These are phyloP conservation scores for Calamus simplicifolius DNA, from an alignment of 176 grass and related monocot genomes.

Conservation along the genomic window DNA sequence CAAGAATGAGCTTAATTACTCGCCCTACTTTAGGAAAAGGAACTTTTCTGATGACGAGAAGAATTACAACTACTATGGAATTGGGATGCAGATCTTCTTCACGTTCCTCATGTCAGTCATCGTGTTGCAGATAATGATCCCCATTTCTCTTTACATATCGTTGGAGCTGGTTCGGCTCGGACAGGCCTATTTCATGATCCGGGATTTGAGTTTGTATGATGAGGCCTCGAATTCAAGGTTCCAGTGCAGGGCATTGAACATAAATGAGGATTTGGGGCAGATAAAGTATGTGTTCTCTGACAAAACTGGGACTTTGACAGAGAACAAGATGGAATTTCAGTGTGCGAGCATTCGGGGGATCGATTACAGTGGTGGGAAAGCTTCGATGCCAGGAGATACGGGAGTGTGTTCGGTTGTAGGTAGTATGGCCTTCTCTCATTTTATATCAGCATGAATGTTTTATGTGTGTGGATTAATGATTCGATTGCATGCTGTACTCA, in stretches of 20 bases:
- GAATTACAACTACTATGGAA: constrained; percentile 78
- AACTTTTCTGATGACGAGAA: constrained; percentile 32
- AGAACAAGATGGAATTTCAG: constrained; percentile 93
- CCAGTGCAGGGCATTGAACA: constrained; percentile 83
- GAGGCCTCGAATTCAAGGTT: constrained; percentile 49
- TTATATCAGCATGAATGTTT: too few species aligned
- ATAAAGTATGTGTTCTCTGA: constrained; percentile 91
- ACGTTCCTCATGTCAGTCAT: constrained; percentile 89
- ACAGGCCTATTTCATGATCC: constrained; percentile 88
- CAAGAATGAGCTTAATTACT: constrained; percentile 27
- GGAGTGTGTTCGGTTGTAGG: constrained; percentile 26
- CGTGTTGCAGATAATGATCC: constrained; percentile 95
- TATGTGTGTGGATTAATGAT: neutral
- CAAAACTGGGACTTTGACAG: constrained; percentile 87
- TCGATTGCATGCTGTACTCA: constrained; percentile 2
- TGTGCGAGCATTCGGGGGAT: constrained; percentile 52
- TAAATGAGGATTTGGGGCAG: constrained; percentile 93
- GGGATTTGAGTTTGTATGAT: constrained; percentile 58
- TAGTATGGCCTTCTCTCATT: constrained; percentile 13
- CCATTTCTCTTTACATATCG: constrained; percentile 92
- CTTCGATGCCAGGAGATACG: neutral
- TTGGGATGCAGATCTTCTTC: constrained; percentile 68
- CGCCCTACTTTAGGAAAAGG: constrained; percentile 70
- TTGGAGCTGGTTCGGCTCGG: constrained; percentile 91
- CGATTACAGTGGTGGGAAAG: constrained; percentile 48